phyloP scores from a whole-genome alignment of 768 basidiomycete genomes.

The Pisolithus marmoratus region DNA sequence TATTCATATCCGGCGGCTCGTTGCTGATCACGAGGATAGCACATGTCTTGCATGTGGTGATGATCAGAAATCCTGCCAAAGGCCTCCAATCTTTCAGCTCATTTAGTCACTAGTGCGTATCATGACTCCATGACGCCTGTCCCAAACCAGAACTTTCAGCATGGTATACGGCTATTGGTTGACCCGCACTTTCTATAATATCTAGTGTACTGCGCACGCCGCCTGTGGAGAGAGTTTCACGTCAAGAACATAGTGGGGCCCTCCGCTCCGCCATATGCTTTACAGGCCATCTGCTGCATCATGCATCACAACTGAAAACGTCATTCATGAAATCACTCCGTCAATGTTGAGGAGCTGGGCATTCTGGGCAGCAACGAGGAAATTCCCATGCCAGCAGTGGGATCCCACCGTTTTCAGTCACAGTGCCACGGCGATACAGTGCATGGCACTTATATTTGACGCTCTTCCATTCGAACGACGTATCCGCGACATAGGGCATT shows the following conservation, averaged over 20 bases:
- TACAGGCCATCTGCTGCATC: neutral
- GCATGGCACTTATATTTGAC: no score
- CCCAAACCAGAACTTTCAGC: neutral
- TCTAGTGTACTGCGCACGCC: neutral
- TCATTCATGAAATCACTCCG: neutral
- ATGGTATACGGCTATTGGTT: neutral
- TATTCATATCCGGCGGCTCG: slow-evolving; percentile 17
- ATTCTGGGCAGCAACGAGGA: neutral
- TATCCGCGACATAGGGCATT: no score
- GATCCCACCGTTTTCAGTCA: no score
- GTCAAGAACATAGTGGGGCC: neutral
- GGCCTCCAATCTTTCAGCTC: neutral
- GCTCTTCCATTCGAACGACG: no score
- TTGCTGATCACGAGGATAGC: slow-evolving; percentile 12
- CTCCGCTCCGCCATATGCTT: neutral
- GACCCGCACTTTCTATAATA: neutral
- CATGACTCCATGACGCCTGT: neutral
- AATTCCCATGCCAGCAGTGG: no score
- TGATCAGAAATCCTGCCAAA: neutral
- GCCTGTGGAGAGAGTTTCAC: neutral
- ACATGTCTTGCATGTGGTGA: neutral
- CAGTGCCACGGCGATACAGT: no score
- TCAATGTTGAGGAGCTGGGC: neutral
- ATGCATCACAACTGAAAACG: neutral
- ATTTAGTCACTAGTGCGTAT: neutral